These are phyloP conservation scores for Dioscorea alata DNA, from an alignment of 106 monocot genomes.

Conservation along the genomic window DNA sequence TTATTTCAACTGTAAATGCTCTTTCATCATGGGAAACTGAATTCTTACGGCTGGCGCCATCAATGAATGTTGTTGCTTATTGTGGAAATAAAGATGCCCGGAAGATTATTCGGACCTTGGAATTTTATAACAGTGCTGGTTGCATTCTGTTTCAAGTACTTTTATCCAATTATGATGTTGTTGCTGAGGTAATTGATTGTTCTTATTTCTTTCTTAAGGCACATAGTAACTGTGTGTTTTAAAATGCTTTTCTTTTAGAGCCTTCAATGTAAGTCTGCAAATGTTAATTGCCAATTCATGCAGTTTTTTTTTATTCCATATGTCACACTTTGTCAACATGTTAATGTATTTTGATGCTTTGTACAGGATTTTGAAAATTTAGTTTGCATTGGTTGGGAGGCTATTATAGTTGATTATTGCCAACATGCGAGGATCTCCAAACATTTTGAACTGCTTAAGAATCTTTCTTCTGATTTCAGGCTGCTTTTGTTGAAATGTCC, in stretches of 20 bases:
- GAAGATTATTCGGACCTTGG: constrained; percentile 42
- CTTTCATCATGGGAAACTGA: constrained; percentile 58
- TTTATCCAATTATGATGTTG: constrained; percentile 45
- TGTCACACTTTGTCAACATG: background rate
- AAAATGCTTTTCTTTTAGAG: background rate
- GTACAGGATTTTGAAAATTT: constrained; percentile 56
- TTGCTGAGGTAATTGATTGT: constrained; percentile 17
- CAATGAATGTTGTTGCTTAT: constrained; percentile 51
- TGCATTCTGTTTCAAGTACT: constrained; percentile 68
- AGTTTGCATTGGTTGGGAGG: constrained; percentile 58
- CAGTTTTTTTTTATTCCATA: background rate
- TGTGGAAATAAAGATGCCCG: constrained; percentile 42
- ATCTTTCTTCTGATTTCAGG: constrained; percentile 47
- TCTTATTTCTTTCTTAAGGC: background rate
- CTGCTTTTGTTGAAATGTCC: constrained; percentile 54
- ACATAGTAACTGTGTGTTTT: background rate
- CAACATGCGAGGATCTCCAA: constrained; percentile 50
- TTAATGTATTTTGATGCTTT: constrained; percentile 1
- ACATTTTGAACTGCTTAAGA: constrained; percentile 53
- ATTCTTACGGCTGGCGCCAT: constrained; percentile 47
- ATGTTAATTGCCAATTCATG: background rate
- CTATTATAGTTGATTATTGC: constrained; percentile 72
- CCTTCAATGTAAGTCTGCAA: too few relatives aligned
- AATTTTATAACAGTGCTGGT: constrained; percentile 61
- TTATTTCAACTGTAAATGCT: constrained; percentile 38